Evolutionary conservation across 805 yeast species (phyloP), one percentile per base, ranked within the genome.

Genomic region (Teunomyces aglyptinius): DNA sequence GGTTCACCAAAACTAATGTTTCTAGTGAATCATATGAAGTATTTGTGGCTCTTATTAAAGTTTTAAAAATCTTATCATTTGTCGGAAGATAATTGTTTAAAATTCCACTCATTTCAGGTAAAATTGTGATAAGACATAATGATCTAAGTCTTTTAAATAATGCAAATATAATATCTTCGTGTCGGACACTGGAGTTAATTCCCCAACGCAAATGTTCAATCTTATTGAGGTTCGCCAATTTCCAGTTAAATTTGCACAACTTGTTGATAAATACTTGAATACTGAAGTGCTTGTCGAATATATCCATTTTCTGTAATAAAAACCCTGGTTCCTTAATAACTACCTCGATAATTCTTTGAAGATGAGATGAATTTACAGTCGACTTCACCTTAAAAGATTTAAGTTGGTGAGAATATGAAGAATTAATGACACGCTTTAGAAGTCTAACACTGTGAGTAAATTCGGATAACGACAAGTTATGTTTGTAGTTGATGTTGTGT

Each of bases 241-340:
- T 56, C 70, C 73, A 69, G 13, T 50, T 55, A 32, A 40, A 43
- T 44, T 63, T 64, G 26, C 58, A 57, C 19, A 71, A 47, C 40
- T 48, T 56, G 13, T 53, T 49, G 12, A 64, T 31, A 5, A 71
- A 36, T 1, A 61, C 44, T 42, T 65, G 65, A 43, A 65, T 49
- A 28, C 54, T 60, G 38, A 70, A 49, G 11, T 54, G 43, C 13
- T 48, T 47, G 43, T 69, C 69, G 28, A 59, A 38, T 11, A 71
- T 38, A 28, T 68, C 73, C n/a, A 71, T 52, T 4, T 53, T 38
- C 4, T 44, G 38, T 11, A 67, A 46, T 3, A 46, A 49, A 15
- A 65, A 45, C 18, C 56, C 52, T 22, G 58, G 56, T 12, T 63
- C 64, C 2, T 52, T 42, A 24, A 69, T 50, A 5, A 71, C 24